Conservation (phyloP, 768 basidiomycete species). For the Tephrocybe sp. region DNA sequence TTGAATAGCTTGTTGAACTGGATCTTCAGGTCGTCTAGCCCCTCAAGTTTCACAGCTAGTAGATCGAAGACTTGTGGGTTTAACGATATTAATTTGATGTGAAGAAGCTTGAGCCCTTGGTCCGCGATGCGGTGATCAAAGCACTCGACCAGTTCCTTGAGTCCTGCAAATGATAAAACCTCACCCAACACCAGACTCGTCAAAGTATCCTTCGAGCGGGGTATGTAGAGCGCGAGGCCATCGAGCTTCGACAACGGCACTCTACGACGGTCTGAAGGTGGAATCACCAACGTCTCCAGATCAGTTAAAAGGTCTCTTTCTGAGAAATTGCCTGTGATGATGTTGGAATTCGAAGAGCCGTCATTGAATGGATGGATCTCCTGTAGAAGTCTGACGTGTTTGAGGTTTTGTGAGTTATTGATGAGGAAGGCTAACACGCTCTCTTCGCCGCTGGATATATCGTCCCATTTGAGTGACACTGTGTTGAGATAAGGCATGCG, state of each 20-base stretch:
- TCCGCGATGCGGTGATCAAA: conserved; percentile 16
- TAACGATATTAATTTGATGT: conserved; percentile 20
- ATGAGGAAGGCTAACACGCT: conserved; percentile 10
- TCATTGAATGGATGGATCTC: conserved; percentile 7
- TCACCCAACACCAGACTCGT: conserved; percentile 11
- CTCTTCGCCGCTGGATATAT: conserved; percentile 4
- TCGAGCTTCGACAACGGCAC: conserved; percentile 3
- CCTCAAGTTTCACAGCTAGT: conserved; percentile 19
- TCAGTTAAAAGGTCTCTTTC: conserved; percentile 4
- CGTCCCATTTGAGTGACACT: conserved; percentile 10
- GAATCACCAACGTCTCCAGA: conserved; percentile 11
- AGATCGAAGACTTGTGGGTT: conserved; percentile 24
- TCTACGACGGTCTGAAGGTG: conserved; percentile 9
- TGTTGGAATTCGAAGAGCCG: conserved; percentile 9
- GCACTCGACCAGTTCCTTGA: conserved; percentile 12
- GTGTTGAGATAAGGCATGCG: conserved; percentile 6
- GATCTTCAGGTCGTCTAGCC: conserved; percentile 18
- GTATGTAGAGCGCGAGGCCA: conserved; percentile 3
- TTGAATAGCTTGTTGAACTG: conserved; percentile 13
- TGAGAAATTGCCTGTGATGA: conserved; percentile 5
- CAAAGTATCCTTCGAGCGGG: conserved; percentile 15
- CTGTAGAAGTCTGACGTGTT: conserved; percentile 14
- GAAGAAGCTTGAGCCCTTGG: conserved; percentile 17
- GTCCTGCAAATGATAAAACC: conserved; percentile 10
- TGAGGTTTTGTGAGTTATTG: conserved; percentile 5